Evolutionary conservation across 129 eudicot genomes (phyloP), one percentile per base, ranked within the genome.

Genomic region (Tanacetum coccineum): DNA sequence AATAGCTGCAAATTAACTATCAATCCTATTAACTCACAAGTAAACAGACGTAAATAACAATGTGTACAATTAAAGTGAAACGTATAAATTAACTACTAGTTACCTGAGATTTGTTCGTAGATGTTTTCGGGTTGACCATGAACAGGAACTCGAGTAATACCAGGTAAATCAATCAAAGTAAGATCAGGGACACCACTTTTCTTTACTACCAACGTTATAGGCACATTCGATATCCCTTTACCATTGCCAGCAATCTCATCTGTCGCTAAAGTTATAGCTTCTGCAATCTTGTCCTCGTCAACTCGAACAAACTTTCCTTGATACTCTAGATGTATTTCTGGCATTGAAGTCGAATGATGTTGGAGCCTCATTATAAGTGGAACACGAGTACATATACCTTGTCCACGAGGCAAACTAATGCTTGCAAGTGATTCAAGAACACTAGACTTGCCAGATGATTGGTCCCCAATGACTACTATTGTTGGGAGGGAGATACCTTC

Each of bases 401-500:
- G 74, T 2, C 78, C 82, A 0, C 82, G 72, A 1, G 78, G 78
- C 9, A 78, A 52, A 54, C 76, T 62, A 7, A 79, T 68, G 2
- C 72, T 76, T 13, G 79, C 83, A 1, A 79, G 65, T 3, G 83
- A 79, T 39, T 79, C 79, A 1, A 74, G 58, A 18, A 78, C 78
- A 26, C 78, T 67, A 8, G 74, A 66, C 72, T 78, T 78, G 19
- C 78, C 82, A 15, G 82, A 72, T 14, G 78, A 78, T 42, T 78
- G 78, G 8, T 78, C 82, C 0, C 82, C 78, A 2, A 78, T 66
- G 17, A 78, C 82, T 2, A 78, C 82, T 25, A 78, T 78, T 11
- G 78, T 72, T 19, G 82, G 82, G 9, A 78, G 78, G 21, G 68
- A 76, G 25, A 72, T 72, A 1, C 82, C 82, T 60, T 78, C 82